These are phyloP conservation scores for Apiotrichum akiyoshidainum DNA, from an alignment of 1,284 basidiomycete genomes.

Conservation along the genomic window DNA sequence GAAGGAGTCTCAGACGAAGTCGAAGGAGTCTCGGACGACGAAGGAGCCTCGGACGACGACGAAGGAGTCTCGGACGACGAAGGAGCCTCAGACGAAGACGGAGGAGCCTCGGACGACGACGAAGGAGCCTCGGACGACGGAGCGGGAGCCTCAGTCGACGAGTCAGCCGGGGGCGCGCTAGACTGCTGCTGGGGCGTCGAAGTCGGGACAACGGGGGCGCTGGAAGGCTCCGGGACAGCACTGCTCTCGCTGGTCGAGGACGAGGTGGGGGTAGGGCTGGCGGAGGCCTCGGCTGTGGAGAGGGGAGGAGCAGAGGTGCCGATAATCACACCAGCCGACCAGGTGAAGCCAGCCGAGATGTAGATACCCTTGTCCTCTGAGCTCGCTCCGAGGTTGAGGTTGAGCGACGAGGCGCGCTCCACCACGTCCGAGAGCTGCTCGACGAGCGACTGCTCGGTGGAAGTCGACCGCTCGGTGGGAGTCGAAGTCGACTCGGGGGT, in stretches of 20 bases:
- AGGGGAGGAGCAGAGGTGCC: neutral
- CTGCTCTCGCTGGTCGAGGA: too few relatives aligned
- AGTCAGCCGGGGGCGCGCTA: neutral
- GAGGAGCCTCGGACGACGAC: slow-evolving; percentile 1
- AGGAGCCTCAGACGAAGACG: slow-evolving; percentile 5
- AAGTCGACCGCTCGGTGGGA: neutral
- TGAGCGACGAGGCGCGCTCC: neutral
- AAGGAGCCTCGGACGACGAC: neutral
- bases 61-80: neutral
- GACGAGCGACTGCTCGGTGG: too few relatives aligned
- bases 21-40: neutral
- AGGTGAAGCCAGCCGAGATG: neutral
- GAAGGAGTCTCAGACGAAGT: too few relatives aligned
- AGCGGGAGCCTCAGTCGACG: slow-evolving; percentile 1
- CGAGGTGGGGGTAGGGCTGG: too few relatives aligned
- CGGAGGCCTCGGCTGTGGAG: too few relatives aligned
- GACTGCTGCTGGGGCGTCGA: neutral
- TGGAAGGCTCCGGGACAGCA: neutral
- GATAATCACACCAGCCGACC: neutral
- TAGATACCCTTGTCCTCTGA: neutral
- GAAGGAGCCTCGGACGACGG: slow-evolving; percentile 1
- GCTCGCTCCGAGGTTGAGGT: too few relatives aligned
- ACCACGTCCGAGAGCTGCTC: too few relatives aligned
- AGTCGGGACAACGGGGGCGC: neutral
- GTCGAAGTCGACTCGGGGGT: neutral